Percentiles rank a stretch among this genome's conserved stretches.
phyloP scores from a whole-genome alignment of 2,329 filamentous ascomycete genomes.

The Chrysoporthe deuterocubensis region DNA sequence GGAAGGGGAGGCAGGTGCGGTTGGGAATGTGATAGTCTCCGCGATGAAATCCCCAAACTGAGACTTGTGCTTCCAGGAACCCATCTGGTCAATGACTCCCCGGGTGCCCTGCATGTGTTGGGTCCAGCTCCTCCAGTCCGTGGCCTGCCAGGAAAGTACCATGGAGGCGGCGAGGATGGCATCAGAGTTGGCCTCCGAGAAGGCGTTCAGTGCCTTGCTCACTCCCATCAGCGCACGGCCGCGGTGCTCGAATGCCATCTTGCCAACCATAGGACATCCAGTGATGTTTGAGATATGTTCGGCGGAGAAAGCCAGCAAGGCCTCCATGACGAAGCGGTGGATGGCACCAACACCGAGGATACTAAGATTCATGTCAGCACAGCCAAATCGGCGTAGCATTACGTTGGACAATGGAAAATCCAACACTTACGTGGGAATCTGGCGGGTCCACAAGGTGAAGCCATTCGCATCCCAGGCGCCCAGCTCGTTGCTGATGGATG shows the following conservation, averaged over 20 bases:
- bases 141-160: slow-evolving; percentile 93
- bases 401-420: slow-evolving; percentile 24
- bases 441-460: slow-evolving; percentile 90
- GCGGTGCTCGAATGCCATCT: slow-evolving; percentile 87
- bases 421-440: slow-evolving; percentile 80
- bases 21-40: slow-evolving; percentile 75
- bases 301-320: slow-evolving; percentile 90
- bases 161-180: slow-evolving; percentile 90
- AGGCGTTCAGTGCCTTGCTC: slow-evolving; percentile 82
- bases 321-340: slow-evolving; percentile 90
- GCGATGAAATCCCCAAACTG: slow-evolving; percentile 82
- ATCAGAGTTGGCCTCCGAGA: slow-evolving; percentile 86
- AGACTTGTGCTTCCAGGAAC: slow-evolving; percentile 87
- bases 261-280: slow-evolving; percentile 80
- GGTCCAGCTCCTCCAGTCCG: slow-evolving; percentile 94
- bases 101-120: slow-evolving; percentile 90
- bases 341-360: slow-evolving; percentile 82
- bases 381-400: too few relatives aligned
- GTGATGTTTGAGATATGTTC: slow-evolving; percentile 91
- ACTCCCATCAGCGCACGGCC: slow-evolving; percentile 84
- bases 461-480: slow-evolving; percentile 75
- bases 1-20: slow-evolving; percentile 65
- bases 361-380: slow-evolving; percentile 47
- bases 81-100: slow-evolving; percentile 90
- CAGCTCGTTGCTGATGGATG: slow-evolving; percentile 83